These are phyloP conservation scores for Tympanopsis confertula DNA, from an alignment of 2,329 filamentous ascomycete genomes.

Conservation along the genomic window DNA sequence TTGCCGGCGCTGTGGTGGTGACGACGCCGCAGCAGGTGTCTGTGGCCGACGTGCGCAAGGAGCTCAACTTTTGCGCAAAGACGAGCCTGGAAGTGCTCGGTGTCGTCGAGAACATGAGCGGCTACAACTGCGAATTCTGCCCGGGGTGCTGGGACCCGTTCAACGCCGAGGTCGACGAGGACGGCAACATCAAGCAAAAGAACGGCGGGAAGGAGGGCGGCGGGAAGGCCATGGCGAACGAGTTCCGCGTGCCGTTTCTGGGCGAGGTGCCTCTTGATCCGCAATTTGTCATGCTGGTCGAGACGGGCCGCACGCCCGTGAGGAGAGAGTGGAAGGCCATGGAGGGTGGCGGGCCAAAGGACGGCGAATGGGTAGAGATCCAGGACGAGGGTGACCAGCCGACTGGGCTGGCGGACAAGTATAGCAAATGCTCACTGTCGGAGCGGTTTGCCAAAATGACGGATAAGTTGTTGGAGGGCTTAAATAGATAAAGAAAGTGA, in stretches of 20 bases:
- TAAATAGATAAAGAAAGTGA: no score
- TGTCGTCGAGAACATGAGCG: slow-evolving; percentile 94
- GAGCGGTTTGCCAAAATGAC: no score
- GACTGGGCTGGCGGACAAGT: no score
- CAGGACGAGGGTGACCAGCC: no score
- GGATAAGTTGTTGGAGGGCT: no score
- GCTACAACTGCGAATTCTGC: slow-evolving; percentile 69
- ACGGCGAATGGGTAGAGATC: no score
- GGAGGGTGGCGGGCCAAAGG: no score
- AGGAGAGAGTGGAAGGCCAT: no score
- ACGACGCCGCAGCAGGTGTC: slow-evolving; percentile 92
- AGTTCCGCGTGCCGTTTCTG: slow-evolving; percentile 74
- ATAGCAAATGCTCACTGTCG: no score
- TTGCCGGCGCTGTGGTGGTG: slow-evolving; percentile 83
- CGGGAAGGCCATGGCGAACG: slow-evolving; percentile 75
- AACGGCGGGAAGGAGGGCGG: slow-evolving; percentile 85
- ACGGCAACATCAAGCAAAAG: no score
- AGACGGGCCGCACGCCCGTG: slow-evolving; percentile 40
- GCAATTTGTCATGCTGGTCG: slow-evolving; percentile 77
- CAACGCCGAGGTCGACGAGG: no score
- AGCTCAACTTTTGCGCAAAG: slow-evolving; percentile 85
- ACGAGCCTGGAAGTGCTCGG: slow-evolving; percentile 70
- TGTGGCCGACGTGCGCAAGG: slow-evolving; percentile 86
- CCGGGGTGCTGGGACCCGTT: slow-evolving; percentile 89
- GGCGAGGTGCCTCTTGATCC: slow-evolving; percentile 86